Base-by-base conservation (phyloP, 2,329 filamentous ascomycete species). In the Aureobasidium sp. region DNA sequence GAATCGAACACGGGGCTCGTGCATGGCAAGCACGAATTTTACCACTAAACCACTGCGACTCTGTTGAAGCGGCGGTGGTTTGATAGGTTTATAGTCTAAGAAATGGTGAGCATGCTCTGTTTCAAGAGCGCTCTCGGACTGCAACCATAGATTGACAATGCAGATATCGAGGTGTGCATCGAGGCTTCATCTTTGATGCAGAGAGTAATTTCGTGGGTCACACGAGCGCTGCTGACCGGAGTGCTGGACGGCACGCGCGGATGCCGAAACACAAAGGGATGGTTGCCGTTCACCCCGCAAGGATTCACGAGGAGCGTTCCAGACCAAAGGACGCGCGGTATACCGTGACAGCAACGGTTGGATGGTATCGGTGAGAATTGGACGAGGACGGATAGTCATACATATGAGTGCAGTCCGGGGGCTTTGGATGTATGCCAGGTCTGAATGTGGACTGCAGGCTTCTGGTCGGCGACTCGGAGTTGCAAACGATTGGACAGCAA, bases 1-100 rank as follows among this genome's bases (percentile, higher is more conserved):
- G 55, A 58, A 58, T 58, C 55, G 55, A 58, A 58, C 55, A 58
- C 55, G 55, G 55, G 55, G 55, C 55, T 58, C 55, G 55, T 58
- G 42, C 42, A 58, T 58, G 55, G 55, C 55, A 58, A 58, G 42
- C 42, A 58, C 55, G 55, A 58, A 58, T 58, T 58, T 58, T 58
- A 58, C 55, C 55, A 58, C 55, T 58, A 58, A 58, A 58, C 55
- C 55, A 58, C 55, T 58, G 55, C 55, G 55, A 58, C 54, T 38
- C 49, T 46, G 17, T 10, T 49, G 43, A 23, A 31, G 2, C 33
- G 10, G 29, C 5, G 10, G 5, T 31, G 5, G 29, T 10, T 31
- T 10, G 29, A 10, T 31, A 31, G 29, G 10, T 31, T 10, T 31
- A 31, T 31, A 10, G 5, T 10, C 29, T 31, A 17, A n/a, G 42